Evolutionary conservation across 1,284 basidiomycete genomes (phyloP), one percentile per base, ranked within the genome.

Genomic region (Moniliella sp.): DNA sequence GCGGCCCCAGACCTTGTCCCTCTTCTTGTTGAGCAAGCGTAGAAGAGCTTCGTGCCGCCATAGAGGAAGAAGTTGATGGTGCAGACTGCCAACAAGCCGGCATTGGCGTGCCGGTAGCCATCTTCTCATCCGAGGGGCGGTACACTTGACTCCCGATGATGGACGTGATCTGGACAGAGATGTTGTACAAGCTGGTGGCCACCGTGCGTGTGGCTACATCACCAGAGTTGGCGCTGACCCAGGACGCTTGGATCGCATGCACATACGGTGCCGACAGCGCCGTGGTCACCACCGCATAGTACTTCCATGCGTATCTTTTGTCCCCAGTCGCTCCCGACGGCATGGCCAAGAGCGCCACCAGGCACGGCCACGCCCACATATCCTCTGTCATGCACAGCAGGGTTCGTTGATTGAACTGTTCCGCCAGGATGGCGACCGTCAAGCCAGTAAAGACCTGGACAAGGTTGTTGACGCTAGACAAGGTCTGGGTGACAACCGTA

Each of bases 401-500:
- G 9, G 34, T 15, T 11, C 39, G 25, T 25, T 35, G 17, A 11
- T 36, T 14, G 15, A 43, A 11, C 3, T 19, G 11, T 16, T 40
- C 39, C 5, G 39, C 37, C 2, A 43, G 15, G 13, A 36, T 9
- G 19, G 30, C 29, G 21, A 40, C n/a, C 5, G 25, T 12, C 18
- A 42, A 25, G 19, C 35, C 19, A 18, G 29, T 28, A 8, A 40
- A n/a, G n/a, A 38, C 12, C 3, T 21, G 31, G 14, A 31, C 16
- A 18, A 13, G 16, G 27, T 34, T 18, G 16, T 34, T 17, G 10
- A 30, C 27, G 10, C 12, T 15, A 17, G 15, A 31, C 31, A 76
- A 63, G 18, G 76, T 57, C 48, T 74, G 76, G 7, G 70, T 66
- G 34, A 69, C 48, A 31, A 73, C 68, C 1, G 72, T 76, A 40